Evolutionary conservation across 495 filamentous ascomycete species (phyloP).

Genomic region (Penicillium atrosanguineum): DNA sequence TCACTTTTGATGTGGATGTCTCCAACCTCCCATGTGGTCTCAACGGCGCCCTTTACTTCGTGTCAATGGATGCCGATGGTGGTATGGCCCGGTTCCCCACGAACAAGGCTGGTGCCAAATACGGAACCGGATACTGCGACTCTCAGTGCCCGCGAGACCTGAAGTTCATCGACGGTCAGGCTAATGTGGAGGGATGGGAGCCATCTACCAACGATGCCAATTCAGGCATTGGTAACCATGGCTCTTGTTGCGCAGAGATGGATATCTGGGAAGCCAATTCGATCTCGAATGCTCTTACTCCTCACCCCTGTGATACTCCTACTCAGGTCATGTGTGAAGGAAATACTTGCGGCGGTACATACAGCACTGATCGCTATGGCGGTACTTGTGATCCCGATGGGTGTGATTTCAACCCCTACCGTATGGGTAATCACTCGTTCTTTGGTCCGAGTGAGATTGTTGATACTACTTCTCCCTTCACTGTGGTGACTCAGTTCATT

Average conservation of each 20-base stretch:
- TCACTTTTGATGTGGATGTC: conserved; percentile 68
- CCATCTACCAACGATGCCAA: conserved; percentile 58
- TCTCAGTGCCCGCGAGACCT: conserved; percentile 65
- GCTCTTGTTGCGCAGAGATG: conserved; percentile 72
- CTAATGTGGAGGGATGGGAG: conserved; percentile 60
- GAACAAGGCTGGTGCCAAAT: conserved; percentile 67
- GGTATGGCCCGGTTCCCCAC: conserved; percentile 47
- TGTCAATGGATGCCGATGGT: conserved; percentile 63
- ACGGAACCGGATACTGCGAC: conserved; percentile 78
- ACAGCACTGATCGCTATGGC: conserved; percentile 40
- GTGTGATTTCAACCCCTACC: conserved; percentile 79
- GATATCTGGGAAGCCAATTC: conserved; percentile 73
- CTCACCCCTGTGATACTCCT: conserved; percentile 60
- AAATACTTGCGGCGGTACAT: conserved; percentile 51
- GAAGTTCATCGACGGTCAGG: conserved; percentile 67
- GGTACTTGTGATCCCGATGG: conserved; percentile 72
- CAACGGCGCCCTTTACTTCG: conserved; percentile 71
- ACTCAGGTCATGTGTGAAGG: conserved; percentile 58
- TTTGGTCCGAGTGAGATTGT: conserved; percentile 60
- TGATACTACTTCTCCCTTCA: conserved; percentile 62
- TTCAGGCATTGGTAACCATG: conserved; percentile 56
- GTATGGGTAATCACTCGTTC: conserved; percentile 60
- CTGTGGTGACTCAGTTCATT: conserved; percentile 70
- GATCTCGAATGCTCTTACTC: conserved; percentile 55
- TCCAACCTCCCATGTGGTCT: conserved; percentile 65